Percentiles rank a stretch among this genome's conserved stretches.
These are phyloP conservation scores for Paecilomyces dactylethromorphus DNA, from an alignment of 2,329 filamentous ascomycete genomes.

Conservation along the genomic window DNA sequence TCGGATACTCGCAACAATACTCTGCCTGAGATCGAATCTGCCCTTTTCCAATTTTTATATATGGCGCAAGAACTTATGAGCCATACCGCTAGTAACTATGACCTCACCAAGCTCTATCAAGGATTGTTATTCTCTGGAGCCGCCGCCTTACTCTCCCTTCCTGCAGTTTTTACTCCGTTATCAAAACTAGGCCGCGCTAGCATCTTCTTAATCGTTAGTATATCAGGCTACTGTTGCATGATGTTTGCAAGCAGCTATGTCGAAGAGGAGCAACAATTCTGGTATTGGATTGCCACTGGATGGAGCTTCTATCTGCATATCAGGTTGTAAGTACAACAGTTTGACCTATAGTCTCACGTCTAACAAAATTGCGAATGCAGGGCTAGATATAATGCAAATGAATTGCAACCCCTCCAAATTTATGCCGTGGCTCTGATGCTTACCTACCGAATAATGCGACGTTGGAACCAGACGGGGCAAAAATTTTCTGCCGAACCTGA, in stretches of 20 bases:
- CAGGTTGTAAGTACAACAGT: constrained; percentile 16
- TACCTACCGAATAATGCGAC: constrained; percentile 60
- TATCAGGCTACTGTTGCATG: constrained; percentile 66
- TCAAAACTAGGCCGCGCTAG: constrained; percentile 18
- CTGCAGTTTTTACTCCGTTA: constrained; percentile 22
- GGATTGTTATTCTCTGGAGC: constrained; percentile 31
- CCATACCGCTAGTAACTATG: constrained; percentile 86
- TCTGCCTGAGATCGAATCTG: constrained; percentile 16
- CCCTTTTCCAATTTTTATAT: constrained; percentile 53
- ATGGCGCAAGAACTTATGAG: constrained; percentile 75
- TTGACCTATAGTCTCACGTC: neutral
- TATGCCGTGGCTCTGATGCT: constrained; percentile 47
- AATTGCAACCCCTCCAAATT: constrained; percentile 6
- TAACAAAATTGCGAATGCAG: neutral
- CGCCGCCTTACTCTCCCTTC: constrained; percentile 36
- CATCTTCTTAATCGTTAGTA: constrained; percentile 44
- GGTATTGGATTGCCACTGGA: constrained; percentile 73
- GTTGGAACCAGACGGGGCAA: constrained; percentile 97
- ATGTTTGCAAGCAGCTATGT: constrained; percentile 99
- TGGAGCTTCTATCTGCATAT: constrained; percentile 45
- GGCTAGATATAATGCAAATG: neutral
- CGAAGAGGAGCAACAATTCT: constrained; percentile 97
- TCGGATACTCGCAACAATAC: constrained; percentile 4
- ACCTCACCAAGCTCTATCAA: constrained; percentile 49
- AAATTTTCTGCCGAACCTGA: constrained; percentile 91